Conservation (phyloP, 2,329 filamentous ascomycete genomes). For the Arthrobotrys iridis region DNA sequence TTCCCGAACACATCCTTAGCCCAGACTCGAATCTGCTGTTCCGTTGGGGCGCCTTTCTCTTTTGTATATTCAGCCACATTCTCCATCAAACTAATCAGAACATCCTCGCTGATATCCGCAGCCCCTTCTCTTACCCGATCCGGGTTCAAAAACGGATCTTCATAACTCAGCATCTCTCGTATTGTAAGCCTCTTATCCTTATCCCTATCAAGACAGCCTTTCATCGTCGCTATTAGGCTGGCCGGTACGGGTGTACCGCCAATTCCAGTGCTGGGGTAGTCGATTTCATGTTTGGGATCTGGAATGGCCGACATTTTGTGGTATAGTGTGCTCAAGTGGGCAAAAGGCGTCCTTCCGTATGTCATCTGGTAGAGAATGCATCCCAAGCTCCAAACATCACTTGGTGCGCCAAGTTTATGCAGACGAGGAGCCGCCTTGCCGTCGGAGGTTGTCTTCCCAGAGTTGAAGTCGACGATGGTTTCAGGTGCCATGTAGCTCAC, state of each 20-base stretch:
- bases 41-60: conserved; percentile 57
- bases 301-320: conserved; percentile 87
- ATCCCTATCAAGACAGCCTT: conserved; percentile 71
- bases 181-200: conserved; percentile 72
- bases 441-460: conserved; percentile 66
- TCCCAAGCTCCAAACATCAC: conserved; percentile 93
- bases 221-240: conserved; percentile 71
- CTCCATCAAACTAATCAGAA: conserved; percentile 57
- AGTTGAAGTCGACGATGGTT: conserved; percentile 85
- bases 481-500: conserved; percentile 99
- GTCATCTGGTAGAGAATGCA: conserved; percentile 99
- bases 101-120: conserved; percentile 58
- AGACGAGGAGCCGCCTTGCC: conserved; percentile 62
- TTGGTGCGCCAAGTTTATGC: conserved; percentile 95
- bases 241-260: conserved; percentile 72
- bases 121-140: conserved; percentile 57
- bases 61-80: conserved; percentile 58
- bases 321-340: conserved; percentile 87
- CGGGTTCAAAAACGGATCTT: conserved; percentile 73
- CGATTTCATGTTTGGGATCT: conserved; percentile 77
- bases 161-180: conserved; percentile 69
- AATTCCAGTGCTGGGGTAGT: conserved; percentile 75
- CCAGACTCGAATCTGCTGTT: conserved; percentile 57
- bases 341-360: conserved; percentile 95
- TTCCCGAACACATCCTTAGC: conserved; percentile 57